Conservation (phyloP, 305 asterid genomes). For the Ruellia speciosa region DNA sequence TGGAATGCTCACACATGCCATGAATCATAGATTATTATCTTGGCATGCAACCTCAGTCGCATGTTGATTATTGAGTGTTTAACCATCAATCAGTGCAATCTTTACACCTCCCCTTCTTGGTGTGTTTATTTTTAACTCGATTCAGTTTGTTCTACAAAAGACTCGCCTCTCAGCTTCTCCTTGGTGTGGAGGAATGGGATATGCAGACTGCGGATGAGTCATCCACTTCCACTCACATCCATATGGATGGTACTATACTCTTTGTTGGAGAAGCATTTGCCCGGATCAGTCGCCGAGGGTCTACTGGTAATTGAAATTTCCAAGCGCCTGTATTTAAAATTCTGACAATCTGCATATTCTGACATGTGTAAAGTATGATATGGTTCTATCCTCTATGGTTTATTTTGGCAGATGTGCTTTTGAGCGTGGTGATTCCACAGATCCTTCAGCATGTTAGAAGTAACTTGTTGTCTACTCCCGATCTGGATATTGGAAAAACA, state of each 20-base stretch:
- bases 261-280: slow-evolving; percentile 69
- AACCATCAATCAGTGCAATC: slow-evolving; percentile 9
- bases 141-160: slow-evolving; percentile 63
- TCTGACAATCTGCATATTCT: slow-evolving; percentile 10
- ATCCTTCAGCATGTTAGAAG: slow-evolving; percentile 48
- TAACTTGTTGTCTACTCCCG: slow-evolving; percentile 35
- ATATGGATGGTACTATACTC: slow-evolving; percentile 32
- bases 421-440: slow-evolving; percentile 54
- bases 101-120: slow-evolving; percentile 11
- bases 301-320: slow-evolving; percentile 49
- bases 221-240: slow-evolving; percentile 23
- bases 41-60: slow-evolving; percentile 8
- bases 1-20: background rate
- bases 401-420: slow-evolving; percentile 56
- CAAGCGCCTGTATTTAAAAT: slow-evolving; percentile 18
- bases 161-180: slow-evolving; percentile 62
- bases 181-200: slow-evolving; percentile 66
- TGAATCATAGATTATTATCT: background rate
- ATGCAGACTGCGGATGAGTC: slow-evolving; percentile 30
- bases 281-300: slow-evolving; percentile 88
- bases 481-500: slow-evolving; percentile 27
- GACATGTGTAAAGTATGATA: background rate
- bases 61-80: slow-evolving; percentile 13
- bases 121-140: slow-evolving; percentile 35
- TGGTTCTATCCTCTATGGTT: slow-evolving; percentile 17